Percentiles rank a stretch among this genome's conserved stretches.
phyloP scores from a whole-genome alignment of 495 filamentous ascomycete genomes.

The Tuber magnatum region DNA sequence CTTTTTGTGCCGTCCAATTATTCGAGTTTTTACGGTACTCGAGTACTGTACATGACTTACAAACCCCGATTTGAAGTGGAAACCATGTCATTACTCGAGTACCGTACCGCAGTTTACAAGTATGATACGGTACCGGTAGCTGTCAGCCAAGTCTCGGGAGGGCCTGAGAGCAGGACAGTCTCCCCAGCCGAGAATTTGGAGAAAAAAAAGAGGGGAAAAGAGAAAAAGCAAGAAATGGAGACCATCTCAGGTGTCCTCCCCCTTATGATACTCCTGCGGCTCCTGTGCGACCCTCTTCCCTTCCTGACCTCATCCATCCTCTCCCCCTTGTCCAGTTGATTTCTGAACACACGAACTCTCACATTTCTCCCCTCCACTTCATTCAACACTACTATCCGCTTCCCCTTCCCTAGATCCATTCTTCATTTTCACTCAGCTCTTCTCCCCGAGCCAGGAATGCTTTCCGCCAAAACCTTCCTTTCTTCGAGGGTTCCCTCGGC shows the following conservation, averaged over 20 bases:
- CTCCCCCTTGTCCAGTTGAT: background rate
- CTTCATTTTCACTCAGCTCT: background rate
- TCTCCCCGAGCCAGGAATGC: constrained; percentile 42
- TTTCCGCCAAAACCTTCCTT: constrained; percentile 53
- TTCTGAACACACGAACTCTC: background rate
- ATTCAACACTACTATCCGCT: background rate
- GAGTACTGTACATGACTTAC: too few relatives aligned
- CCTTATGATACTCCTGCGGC: background rate
- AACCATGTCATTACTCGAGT: too few relatives aligned
- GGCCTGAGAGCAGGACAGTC: too few relatives aligned
- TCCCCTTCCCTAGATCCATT: constrained; percentile 4
- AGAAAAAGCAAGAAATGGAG: too few relatives aligned
- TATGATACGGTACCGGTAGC: too few relatives aligned
- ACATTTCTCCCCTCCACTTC: background rate
- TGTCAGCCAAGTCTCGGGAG: too few relatives aligned
- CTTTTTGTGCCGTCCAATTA: too few relatives aligned
- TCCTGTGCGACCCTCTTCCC: background rate
- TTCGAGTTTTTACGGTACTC: too few relatives aligned
- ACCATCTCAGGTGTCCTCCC: too few relatives aligned
- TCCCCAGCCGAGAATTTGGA: too few relatives aligned
- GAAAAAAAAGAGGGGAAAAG: background rate
- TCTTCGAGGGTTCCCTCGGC: constrained; percentile 47
- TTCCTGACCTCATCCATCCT: background rate
- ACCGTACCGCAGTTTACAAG: too few relatives aligned
- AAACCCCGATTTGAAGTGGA: too few relatives aligned